Percentiles rank a stretch among this genome's conserved stretches.
These are phyloP conservation scores for Exobasidium rhododendri DNA, from an alignment of 1,284 basidiomycete species.

Conservation along the genomic window DNA sequence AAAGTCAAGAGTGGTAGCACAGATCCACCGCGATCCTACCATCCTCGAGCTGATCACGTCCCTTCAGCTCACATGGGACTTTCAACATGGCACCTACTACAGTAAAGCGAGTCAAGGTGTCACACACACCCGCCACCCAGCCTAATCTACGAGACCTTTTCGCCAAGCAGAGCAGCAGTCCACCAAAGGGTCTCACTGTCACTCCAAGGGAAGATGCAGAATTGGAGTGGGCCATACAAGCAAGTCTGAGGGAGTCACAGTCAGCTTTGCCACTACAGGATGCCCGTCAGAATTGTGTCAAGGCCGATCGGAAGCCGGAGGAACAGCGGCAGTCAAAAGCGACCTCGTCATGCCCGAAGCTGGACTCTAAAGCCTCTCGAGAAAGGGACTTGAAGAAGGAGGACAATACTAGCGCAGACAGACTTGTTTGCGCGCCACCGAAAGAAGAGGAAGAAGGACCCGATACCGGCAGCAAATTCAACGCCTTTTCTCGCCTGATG, in stretches of 20 bases:
- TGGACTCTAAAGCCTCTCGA: background rate
- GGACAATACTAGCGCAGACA: too few species aligned
- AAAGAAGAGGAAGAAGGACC: background rate
- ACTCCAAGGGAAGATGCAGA: constrained; percentile 14
- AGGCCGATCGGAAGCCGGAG: background rate
- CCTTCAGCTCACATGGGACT: too few species aligned
- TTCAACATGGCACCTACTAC: constrained; percentile 4
- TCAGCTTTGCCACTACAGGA: background rate
- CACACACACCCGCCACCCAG: background rate
- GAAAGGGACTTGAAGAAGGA: too few species aligned
- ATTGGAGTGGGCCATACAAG: constrained; percentile 21
- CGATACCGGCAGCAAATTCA: background rate
- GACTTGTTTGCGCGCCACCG: background rate
- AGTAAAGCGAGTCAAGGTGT: constrained; percentile 2
- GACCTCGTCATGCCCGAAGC: background rate
- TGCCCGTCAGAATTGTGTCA: too few species aligned
- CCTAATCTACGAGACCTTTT: constrained; percentile 3
- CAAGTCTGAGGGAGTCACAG: constrained; percentile 13
- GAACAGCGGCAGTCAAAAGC: background rate
- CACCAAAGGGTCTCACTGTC: background rate
- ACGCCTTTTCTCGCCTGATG: constrained; percentile 42
- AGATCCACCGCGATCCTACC: too few species aligned
- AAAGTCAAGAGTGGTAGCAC: too few species aligned
- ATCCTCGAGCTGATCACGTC: too few species aligned
- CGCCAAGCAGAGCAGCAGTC: constrained; percentile 5